Evolutionary conservation across 2,329 filamentous ascomycete species (phyloP), one percentile per base, ranked within the genome.

Genomic region (Metarhizium humberi): DNA sequence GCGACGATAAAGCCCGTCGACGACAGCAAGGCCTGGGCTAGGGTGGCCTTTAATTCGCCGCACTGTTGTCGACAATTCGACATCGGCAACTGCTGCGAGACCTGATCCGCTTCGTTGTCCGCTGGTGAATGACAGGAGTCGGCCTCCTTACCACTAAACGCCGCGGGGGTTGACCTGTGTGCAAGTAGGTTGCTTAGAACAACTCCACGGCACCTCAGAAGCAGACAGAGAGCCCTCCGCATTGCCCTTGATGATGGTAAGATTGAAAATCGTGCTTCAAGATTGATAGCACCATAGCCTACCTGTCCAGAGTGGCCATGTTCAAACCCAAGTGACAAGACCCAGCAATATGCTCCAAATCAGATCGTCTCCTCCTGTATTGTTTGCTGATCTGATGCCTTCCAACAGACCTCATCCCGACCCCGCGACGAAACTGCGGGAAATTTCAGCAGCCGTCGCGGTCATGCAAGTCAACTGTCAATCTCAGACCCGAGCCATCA

Each of bases 401-500:
- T 13, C 25, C 13, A 38, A 14, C 18, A 84, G 80, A 81, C 80
- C 74, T 81, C 80, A 69, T 78, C 78, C 71, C 76, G 77, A 68
- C 75, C 76, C 70, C 77, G 75, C 66, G 70, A 67, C 71, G 75
- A 82, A 74, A 73, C 75, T 69, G 77, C 78, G 68, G 75, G 73
- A 66, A 81, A 74, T 69, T 81, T 82, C 70, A 72, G 78, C 62
- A 79, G 70, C 68, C 79, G 79, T 69, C 80, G 80, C 66, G 80
- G 80, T 61, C 80, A 83, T 69, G 71, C 71, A 57, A 79, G 72
- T 66, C 78, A 82, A 64, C 73, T 83, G 52, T 84, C 81, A 55
- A 84, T 95, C 69, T 94, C 88, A 70, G 91, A 96, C 73, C 88
- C 92, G 58, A 90, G 81, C 73, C 90, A 96, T 73, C 92, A 96